phyloP scores from a whole-genome alignment of 2,329 filamentous ascomycete genomes.

The Colletotrichum eleusines region DNA sequence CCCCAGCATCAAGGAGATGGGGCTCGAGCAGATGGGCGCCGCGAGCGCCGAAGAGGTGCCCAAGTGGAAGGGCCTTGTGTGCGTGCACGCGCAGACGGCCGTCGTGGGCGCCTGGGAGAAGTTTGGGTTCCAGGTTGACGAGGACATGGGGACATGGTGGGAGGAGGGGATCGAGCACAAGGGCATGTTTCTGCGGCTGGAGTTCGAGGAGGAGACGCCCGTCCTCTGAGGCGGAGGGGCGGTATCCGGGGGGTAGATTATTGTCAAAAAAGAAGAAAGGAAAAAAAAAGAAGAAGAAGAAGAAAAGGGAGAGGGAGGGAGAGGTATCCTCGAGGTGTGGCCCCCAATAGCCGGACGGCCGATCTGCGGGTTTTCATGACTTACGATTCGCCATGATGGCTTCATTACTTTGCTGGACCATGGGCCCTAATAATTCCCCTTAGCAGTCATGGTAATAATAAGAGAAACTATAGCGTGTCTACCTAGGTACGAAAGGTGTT shows the following conservation, averaged over 20 bases:
- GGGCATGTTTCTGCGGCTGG: constrained; percentile 78
- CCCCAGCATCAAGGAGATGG: constrained; percentile 59
- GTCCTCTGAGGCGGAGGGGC: background rate
- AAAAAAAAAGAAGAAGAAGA: no score
- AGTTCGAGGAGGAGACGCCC: constrained; percentile 45
- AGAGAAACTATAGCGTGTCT: background rate
- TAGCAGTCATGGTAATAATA: background rate
- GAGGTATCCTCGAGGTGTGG: background rate
- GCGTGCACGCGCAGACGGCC: constrained; percentile 81
- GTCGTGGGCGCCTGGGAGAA: constrained; percentile 75
- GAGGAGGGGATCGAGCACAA: constrained; percentile 89
- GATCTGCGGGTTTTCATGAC: constrained; percentile 1
- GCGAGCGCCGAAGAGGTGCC: constrained; percentile 57
- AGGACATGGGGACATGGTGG: constrained; percentile 79
- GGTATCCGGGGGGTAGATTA: no score
- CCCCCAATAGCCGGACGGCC: background rate
- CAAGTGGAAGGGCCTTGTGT: constrained; percentile 71
- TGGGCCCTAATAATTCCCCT: background rate
- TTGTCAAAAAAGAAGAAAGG: background rate
- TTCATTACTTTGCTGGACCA: background rate
- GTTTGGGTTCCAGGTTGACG: constrained; percentile 81
- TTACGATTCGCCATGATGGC: constrained; percentile 6
- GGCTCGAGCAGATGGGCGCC: constrained; percentile 58
- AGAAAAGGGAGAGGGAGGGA: background rate
- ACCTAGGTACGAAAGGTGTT: no score